Percentiles rank a stretch among this genome's conserved stretches.
Evolutionary conservation across 306 rosid species (phyloP).

Genomic region (Mucuna pruriens): DNA sequence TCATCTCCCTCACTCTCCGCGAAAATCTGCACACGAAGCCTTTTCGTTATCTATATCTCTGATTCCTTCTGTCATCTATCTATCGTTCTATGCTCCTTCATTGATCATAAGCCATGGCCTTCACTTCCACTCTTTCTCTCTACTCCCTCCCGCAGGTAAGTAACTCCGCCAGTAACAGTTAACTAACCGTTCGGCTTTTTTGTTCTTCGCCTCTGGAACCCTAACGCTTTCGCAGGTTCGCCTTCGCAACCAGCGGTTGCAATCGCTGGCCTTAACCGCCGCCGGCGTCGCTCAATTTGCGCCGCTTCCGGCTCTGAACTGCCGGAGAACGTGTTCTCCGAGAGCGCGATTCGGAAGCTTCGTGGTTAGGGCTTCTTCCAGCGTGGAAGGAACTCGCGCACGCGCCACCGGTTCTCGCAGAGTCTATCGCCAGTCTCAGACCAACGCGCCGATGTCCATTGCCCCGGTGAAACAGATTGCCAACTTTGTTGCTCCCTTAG

Average conservation of each 20-base stretch:
- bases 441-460: slow-evolving; percentile 49
- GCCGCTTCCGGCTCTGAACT: slow-evolving; percentile 32
- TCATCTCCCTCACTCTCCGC: background rate
- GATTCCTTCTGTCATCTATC: background rate
- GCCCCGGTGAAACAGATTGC: slow-evolving; percentile 72
- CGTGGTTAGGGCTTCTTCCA: slow-evolving; percentile 57
- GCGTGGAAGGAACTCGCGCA: slow-evolving; percentile 53
- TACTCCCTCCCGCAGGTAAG: slow-evolving; percentile 53
- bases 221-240: slow-evolving; percentile 41
- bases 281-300: slow-evolving; percentile 39
- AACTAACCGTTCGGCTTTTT: slow-evolving; percentile 1
- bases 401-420: slow-evolving; percentile 60
- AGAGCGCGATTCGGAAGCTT: slow-evolving; percentile 39
- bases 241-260: slow-evolving; percentile 42
- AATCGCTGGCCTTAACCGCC: slow-evolving; percentile 15
- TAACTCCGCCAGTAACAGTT: background rate
- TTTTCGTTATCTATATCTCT: background rate
- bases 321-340: slow-evolving; percentile 31
- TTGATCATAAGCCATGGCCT: slow-evolving; percentile 53
- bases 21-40: background rate
- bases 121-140: slow-evolving; percentile 65
- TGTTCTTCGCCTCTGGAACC: slow-evolving; percentile 4
- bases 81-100: slow-evolving; percentile 34
- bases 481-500: slow-evolving; percentile 66
- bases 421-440: slow-evolving; percentile 77